Evolutionary conservation across 495 filamentous ascomycete genomes (phyloP).

Genomic region (Coniosporium apollinis): DNA sequence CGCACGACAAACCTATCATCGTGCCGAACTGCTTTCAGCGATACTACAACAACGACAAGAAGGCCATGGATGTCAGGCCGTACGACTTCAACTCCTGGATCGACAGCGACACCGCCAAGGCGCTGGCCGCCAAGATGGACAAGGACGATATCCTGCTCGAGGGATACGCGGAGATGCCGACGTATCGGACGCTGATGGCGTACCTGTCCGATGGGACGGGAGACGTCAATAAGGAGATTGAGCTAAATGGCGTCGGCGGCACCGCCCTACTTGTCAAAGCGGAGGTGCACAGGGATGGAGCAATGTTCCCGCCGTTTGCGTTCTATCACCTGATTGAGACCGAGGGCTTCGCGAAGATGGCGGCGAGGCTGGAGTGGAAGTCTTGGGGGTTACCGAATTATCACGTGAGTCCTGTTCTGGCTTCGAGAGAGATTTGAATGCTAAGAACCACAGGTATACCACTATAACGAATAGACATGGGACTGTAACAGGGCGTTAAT

Average conservation of each 20-base stretch:
- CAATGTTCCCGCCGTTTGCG: constrained; percentile 94
- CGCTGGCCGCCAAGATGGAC: constrained; percentile 61
- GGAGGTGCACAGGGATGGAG: constrained; percentile 90
- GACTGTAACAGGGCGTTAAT: too few relatives aligned
- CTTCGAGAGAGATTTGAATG: neutral
- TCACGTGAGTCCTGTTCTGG: constrained; percentile 45
- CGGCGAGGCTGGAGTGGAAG: constrained; percentile 66
- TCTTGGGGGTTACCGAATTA: constrained; percentile 86
- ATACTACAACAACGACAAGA: constrained; percentile 55
- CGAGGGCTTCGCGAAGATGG: constrained; percentile 97
- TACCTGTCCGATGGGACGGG: constrained; percentile 43
- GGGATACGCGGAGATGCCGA: constrained; percentile 82
- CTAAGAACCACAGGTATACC: constrained; percentile 12
- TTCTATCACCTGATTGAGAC: constrained; percentile 97
- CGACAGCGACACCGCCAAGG: constrained; percentile 60
- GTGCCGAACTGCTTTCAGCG: constrained; percentile 94
- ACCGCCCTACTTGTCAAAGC: constrained; percentile 91
- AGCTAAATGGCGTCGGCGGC: constrained; percentile 84
- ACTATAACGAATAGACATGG: constrained; percentile 14
- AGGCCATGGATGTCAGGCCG: constrained; percentile 52
- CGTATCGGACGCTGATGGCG: constrained; percentile 86
- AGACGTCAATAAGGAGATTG: constrained; percentile 43
- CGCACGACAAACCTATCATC: constrained; percentile 70
- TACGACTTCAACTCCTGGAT: constrained; percentile 98
- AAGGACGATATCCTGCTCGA: constrained; percentile 85